phyloP scores from a whole-genome alignment of 768 basidiomycete species.

The Lyophyllum decastes region DNA sequence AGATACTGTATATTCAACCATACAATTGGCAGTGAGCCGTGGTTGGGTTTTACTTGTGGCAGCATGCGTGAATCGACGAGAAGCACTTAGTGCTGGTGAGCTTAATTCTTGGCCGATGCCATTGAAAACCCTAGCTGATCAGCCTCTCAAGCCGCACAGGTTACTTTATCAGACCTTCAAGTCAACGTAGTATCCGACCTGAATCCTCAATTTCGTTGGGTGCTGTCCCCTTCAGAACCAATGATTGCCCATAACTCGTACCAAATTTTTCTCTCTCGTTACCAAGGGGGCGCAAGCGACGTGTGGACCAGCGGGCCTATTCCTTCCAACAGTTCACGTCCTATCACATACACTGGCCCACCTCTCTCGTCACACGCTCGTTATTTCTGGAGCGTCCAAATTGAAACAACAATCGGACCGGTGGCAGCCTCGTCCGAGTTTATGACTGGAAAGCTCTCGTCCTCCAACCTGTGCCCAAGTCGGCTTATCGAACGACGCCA shows the following conservation, averaged over 20 bases:
- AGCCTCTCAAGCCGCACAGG: neutral
- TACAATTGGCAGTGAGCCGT: neutral
- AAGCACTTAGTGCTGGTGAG: neutral
- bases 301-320: constrained; percentile 26
- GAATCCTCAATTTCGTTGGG: constrained; percentile 26
- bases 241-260: constrained; percentile 22
- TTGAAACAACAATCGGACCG: constrained; percentile 18
- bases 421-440: constrained; percentile 22
- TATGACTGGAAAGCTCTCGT: constrained; percentile 12
- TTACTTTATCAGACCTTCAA: constrained; percentile 1
- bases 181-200: neutral
- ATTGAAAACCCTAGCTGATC: neutral
- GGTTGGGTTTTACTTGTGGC: neutral
- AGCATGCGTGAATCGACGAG: neutral
- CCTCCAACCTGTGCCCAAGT: neutral
- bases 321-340: constrained; percentile 14
- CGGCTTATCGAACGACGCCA: constrained; percentile 6
- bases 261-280: constrained; percentile 17
- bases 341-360: constrained; percentile 23
- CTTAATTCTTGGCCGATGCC: neutral
- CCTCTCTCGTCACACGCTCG: constrained; percentile 21
- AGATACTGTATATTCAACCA: neutral
- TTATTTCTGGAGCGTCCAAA: constrained; percentile 25
- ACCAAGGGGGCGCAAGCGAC: neutral
- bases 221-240: constrained; percentile 14